Evolutionary conservation across 2,329 filamentous ascomycete genomes (phyloP), one percentile per base, ranked within the genome.

Genomic region (Ophiocordyceps polyrhachis-furcata): DNA sequence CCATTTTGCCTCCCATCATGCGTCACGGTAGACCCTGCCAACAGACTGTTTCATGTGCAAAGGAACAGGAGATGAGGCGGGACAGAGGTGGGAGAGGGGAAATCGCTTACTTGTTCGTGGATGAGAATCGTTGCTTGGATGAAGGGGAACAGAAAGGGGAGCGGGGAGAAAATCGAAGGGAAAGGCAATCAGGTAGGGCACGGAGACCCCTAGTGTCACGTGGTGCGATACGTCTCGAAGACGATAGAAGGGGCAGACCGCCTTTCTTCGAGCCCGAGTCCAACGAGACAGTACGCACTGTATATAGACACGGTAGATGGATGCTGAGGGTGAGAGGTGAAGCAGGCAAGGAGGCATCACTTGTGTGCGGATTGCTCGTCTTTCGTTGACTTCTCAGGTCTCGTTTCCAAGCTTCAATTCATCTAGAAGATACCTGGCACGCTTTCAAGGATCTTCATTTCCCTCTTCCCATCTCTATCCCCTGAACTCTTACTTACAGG

Each of bases 111-210:
- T 58, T 54, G 59, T 66, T 64, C 62, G 56, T 56, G 53, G 62
- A 66, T 66, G 65, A 68, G 63, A 65, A 60, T 64, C 59, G 58
- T 28, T 61, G 60, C 57, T 62, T 58, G 61, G 62, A 63, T 64
- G 55, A 63, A 28, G 57, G 59, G 61, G 60, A 56, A 63, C 58
- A 50, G 41, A 43, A 41, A 46, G 45, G 41, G 47, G 47, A 47
- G 55, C 54, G 56, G 58, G 56, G 54, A 21, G 52, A 51, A 56
- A 50, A 53, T 51, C 45, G 21, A 41, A 14, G n/a, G 9, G 49
- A 53, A 49, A 56, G 55, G 53, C 55, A 28, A 28, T 12, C 42
- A 51, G 45, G 54, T 62, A 62, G 60, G 60, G 60, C 58, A 61
- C 50, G 52, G 54, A 62, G 52, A 60, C 60, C 60, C 55, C 51